These are phyloP conservation scores for Picea sitchensis DNA, from an alignment of 75 land plant genomes.

Conservation along the genomic window DNA sequence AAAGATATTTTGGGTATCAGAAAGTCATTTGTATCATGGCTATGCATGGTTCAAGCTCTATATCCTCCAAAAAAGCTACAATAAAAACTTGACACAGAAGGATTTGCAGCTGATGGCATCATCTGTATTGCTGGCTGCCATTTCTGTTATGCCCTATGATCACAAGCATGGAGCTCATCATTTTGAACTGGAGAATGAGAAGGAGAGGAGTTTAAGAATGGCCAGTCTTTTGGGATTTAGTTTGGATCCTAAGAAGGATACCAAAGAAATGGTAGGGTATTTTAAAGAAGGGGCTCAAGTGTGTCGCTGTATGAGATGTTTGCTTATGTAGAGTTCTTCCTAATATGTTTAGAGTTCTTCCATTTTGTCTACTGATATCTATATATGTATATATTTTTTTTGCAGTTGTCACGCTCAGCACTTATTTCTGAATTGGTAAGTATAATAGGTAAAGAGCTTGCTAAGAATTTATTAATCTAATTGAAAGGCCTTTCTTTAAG, in stretches of 20 bases:
- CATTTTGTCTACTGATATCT: neutral
- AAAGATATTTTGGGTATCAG: constrained; percentile 84
- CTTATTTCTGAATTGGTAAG: constrained; percentile 90
- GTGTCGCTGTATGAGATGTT: too few relatives aligned
- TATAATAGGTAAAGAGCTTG: too few relatives aligned
- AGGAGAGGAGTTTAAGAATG: constrained; percentile 83
- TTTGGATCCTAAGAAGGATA: constrained; percentile 66
- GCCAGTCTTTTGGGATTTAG: constrained; percentile 72
- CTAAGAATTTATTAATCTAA: too few relatives aligned
- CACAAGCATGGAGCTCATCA: constrained; percentile 75
- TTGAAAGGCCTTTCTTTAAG: too few relatives aligned
- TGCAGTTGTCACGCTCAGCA: constrained; percentile 64
- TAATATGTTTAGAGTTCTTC: neutral
- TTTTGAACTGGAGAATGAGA: constrained; percentile 90
- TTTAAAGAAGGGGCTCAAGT: too few relatives aligned
- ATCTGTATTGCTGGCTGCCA: constrained; percentile 84
- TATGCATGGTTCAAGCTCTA: constrained; percentile 97
- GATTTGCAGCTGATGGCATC: constrained; percentile 96
- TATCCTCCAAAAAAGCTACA: constrained; percentile 74
- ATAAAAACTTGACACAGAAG: constrained; percentile 85
- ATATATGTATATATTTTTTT: neutral
- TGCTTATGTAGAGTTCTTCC: too few relatives aligned
- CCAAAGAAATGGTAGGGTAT: constrained; percentile 76
- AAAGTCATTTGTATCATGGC: constrained; percentile 84
- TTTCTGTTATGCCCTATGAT: constrained; percentile 80